Conservation (phyloP, 2,329 filamentous ascomycete species). For the Fusarium nurragi region DNA sequence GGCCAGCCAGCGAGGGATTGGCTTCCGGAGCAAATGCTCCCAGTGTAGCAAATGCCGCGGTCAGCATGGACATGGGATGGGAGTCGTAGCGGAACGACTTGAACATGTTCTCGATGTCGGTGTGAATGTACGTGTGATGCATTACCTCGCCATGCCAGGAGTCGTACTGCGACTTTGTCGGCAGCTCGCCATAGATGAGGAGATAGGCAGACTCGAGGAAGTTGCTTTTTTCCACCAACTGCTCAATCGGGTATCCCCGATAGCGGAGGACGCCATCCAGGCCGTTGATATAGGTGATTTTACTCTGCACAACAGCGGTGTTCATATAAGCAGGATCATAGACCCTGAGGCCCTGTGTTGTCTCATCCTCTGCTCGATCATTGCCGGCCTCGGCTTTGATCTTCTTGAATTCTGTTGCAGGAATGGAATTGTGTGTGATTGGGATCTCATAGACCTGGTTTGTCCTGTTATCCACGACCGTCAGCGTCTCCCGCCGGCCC, state of each 20-base stretch:
- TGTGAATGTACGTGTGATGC: slow-evolving; percentile 62
- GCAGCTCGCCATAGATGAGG: slow-evolving; percentile 62
- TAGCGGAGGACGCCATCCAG: slow-evolving; percentile 62
- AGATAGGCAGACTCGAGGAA: slow-evolving; percentile 62
- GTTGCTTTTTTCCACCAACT: slow-evolving; percentile 59
- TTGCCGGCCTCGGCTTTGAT: slow-evolving; percentile 52
- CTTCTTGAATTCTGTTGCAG: slow-evolving; percentile 62
- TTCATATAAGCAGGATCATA: slow-evolving; percentile 65
- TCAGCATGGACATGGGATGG: slow-evolving; percentile 63
- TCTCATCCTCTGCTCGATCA: slow-evolving; percentile 57
- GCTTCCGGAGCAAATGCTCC: slow-evolving; percentile 61
- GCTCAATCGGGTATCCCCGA: slow-evolving; percentile 62
- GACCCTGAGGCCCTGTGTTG: slow-evolving; percentile 58
- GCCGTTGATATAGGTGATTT: slow-evolving; percentile 64
- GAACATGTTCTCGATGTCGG: slow-evolving; percentile 60
- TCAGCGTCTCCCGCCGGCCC: slow-evolving; percentile 47
- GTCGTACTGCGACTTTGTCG: slow-evolving; percentile 53
- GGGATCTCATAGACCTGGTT: slow-evolving; percentile 59
- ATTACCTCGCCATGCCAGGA: slow-evolving; percentile 59
- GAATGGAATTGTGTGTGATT: slow-evolving; percentile 60
- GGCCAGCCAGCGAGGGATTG: slow-evolving; percentile 60
- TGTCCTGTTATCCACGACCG: slow-evolving; percentile 61
- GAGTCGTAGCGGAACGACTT: slow-evolving; percentile 62
- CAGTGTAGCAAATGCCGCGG: slow-evolving; percentile 59
- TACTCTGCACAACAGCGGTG: slow-evolving; percentile 60